phyloP scores from a whole-genome alignment of 495 filamentous ascomycete species.

The Tetracladium setigerum region DNA sequence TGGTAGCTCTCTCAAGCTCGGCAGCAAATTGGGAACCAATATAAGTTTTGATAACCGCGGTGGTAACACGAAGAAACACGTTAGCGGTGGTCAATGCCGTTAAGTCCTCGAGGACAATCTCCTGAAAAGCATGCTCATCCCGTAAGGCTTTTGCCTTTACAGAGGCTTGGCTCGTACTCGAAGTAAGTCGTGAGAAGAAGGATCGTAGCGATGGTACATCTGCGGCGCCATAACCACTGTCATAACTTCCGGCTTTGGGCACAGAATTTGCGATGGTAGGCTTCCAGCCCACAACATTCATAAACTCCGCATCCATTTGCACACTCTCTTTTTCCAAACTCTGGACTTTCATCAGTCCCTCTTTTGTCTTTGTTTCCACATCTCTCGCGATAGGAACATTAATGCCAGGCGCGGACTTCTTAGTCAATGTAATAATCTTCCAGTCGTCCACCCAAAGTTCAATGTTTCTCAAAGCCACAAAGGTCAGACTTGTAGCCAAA shows the following conservation, averaged over 20 bases:
- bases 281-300: conserved; percentile 83
- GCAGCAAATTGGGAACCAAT: conserved; percentile 58
- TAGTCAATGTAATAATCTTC: conserved; percentile 66
- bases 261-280: conserved; percentile 37
- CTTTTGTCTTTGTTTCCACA: conserved; percentile 71
- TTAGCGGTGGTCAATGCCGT: conserved; percentile 56
- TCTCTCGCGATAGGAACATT: conserved; percentile 69
- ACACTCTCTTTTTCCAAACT: conserved; percentile 69
- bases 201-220: conserved; percentile 56
- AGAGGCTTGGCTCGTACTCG: conserved; percentile 31
- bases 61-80: conserved; percentile 82
- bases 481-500: conserved; percentile 89
- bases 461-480: conserved; percentile 79
- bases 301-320: conserved; percentile 88
- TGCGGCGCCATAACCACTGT: conserved; percentile 18
- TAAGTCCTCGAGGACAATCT: conserved; percentile 58
- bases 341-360: conserved; percentile 75
- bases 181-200: conserved; percentile 73
- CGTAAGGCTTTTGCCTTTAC: conserved; percentile 37
- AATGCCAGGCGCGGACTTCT: conserved; percentile 72
- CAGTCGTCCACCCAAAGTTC: conserved; percentile 88
- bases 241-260: conserved; percentile 14
- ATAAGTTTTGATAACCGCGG: conserved; percentile 68
- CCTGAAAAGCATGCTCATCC: conserved; percentile 46
- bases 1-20: conserved; percentile 93